Conservation (phyloP, 306 rosid species). For the Pyrus betulifolia region DNA sequence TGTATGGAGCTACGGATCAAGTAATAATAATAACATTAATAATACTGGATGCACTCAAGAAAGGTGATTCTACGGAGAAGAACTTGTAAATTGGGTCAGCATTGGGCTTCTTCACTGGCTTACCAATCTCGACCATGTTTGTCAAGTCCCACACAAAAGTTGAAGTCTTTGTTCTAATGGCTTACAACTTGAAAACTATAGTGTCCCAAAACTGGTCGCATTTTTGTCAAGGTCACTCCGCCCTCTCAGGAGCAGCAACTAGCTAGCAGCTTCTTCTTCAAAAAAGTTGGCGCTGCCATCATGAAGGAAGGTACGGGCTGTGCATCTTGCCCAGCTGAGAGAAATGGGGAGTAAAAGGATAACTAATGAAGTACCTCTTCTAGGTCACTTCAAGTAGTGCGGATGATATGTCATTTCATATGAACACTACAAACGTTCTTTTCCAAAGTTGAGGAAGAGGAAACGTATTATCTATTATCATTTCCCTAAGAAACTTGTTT, state of each 20-base stretch:
- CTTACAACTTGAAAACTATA: not conserved
- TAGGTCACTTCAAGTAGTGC: too few relatives aligned
- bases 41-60: not conserved
- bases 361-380: too few relatives aligned
- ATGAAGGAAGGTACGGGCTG: too few relatives aligned
- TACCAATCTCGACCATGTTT: constrained; percentile 34
- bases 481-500: not conserved
- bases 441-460: not conserved
- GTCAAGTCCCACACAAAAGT: constrained; percentile 1
- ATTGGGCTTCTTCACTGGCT: constrained; percentile 20
- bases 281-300: too few relatives aligned
- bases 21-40: not conserved
- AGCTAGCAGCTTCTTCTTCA: too few relatives aligned
- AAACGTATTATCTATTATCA: not conserved
- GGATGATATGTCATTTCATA: not conserved
- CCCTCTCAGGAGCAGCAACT: too few relatives aligned
- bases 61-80: constrained; percentile 2
- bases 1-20: not conserved
- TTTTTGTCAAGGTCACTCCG: not conserved
- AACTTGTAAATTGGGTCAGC: constrained; percentile 23
- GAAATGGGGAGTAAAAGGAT: too few relatives aligned
- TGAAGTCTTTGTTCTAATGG: not conserved
- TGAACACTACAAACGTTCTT: not conserved
- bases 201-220: not conserved
- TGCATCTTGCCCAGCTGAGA: too few relatives aligned